Evolutionary conservation across 179 eudicot genomes (phyloP), one percentile per base, ranked within the genome.

Genomic region (Pouteria campechiana): DNA sequence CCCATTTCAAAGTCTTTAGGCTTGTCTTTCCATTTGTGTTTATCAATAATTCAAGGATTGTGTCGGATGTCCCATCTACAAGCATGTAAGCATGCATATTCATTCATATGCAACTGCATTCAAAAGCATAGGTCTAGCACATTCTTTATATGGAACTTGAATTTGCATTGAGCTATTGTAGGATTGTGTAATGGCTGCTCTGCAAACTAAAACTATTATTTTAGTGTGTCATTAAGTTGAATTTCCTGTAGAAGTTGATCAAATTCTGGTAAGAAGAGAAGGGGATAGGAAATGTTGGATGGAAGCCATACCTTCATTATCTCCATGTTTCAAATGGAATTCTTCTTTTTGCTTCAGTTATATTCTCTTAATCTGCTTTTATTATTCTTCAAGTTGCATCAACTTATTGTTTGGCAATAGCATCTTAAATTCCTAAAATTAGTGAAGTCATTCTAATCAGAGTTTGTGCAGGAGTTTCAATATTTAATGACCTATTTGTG

Each of bases 151-250:
- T 12, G 28, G 16, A 27, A 28, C 1, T 43, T 39, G 21, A 49
- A 17, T 25, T 36, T 52, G 10, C 1, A 24, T 53, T 10, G 8
- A 21, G 18, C 9, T n/a, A 48, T 46, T 53, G 51, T 64, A 76
- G 83, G 75, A 68, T 13, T 76, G 78, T 47, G 83, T 72, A 25
- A 68, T 71, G 75, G 37, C 35, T 41, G 69, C 78, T 20, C 43
- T 76, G 7, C 44, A 48, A 41, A 44, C 55, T 11, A 72, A 76
- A 54, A 68, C 78, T 0, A 73, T 76, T 8, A 48, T 76, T 49
- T 52, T 76, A 31, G 79, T 76, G 27, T 68, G 79, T 48, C 76
- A 68, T 63, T 79, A 72, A 60, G 71, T 76, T 45, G 76, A 76
- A 28, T 72, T 76, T 40, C 76, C 72, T 6, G 41, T 69, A 2